phyloP scores from a whole-genome alignment of 1,284 basidiomycete genomes.

The Rhodotorula sp. region DNA sequence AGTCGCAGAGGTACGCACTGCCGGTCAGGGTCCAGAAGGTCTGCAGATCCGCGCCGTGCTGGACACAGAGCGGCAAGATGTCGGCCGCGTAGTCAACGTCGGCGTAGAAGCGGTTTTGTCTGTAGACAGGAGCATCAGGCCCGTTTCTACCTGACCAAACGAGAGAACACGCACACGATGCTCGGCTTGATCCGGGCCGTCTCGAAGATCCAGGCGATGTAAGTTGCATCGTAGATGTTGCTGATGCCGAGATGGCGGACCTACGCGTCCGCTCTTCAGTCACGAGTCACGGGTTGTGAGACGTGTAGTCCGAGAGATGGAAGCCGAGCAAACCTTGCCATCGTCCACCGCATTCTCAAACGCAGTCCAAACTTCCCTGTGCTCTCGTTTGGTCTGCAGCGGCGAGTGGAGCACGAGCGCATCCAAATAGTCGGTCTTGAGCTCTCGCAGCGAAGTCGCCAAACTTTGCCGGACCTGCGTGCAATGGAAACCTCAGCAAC shows the following conservation, averaged over 20 bases:
- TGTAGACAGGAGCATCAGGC: not conserved
- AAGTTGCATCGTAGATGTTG: slow-evolving; percentile 67
- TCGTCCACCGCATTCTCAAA: slow-evolving; percentile 64
- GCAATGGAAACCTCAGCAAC: not conserved
- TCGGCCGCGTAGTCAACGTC: slow-evolving; percentile 17
- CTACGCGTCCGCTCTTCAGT: no score
- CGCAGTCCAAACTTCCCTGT: slow-evolving; percentile 66
- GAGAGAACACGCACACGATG: slow-evolving; percentile 65
- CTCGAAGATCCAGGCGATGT: slow-evolving; percentile 60
- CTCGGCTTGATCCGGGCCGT: slow-evolving; percentile 58
- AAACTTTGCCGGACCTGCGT: slow-evolving; percentile 61
- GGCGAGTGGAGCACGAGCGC: slow-evolving; percentile 75
- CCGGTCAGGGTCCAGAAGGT: slow-evolving; percentile 84
- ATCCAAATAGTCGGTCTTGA: slow-evolving; percentile 70
- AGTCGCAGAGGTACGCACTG: slow-evolving; percentile 59
- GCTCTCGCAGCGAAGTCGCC: slow-evolving; percentile 63
- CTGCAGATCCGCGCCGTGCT: slow-evolving; percentile 52
- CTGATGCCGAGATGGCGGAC: slow-evolving; percentile 68
- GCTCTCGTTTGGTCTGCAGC: slow-evolving; percentile 61
- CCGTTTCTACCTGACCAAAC: slow-evolving; percentile 47
- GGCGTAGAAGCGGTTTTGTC: slow-evolving; percentile 29
- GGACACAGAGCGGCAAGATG: slow-evolving; percentile 18
- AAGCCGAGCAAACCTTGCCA: slow-evolving; percentile 54
- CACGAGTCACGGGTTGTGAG: no score
- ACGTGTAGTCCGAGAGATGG: not conserved